Evolutionary conservation across 306 rosid species (phyloP).

Genomic region (Ormosia semicastrata): DNA sequence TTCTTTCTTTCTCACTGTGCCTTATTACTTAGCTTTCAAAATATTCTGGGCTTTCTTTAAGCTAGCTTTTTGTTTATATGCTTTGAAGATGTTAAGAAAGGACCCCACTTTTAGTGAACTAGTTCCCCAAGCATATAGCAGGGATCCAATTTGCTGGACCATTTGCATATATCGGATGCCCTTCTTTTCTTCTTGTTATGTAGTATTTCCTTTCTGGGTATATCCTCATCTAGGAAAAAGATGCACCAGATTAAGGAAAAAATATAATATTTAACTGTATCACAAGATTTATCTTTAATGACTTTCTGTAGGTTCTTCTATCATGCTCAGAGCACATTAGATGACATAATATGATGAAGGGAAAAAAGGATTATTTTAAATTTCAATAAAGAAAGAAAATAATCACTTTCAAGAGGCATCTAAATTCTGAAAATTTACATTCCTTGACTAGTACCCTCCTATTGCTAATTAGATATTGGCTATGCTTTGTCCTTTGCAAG

Average conservation of each 20-base stretch:
- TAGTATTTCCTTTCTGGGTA: conserved; percentile 23
- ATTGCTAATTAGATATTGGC: not conserved
- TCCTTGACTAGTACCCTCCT: not conserved
- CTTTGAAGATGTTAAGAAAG: conserved; percentile 40
- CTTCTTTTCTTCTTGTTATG: not conserved
- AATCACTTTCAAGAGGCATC: conserved; percentile 24
- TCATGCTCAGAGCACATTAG: conserved; percentile 9
- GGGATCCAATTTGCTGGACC: conserved; percentile 45
- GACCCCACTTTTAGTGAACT: conserved; percentile 49
- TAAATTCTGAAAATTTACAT: conserved; percentile 6
- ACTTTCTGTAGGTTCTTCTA: conserved; percentile 14
- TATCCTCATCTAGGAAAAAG: conserved; percentile 27
- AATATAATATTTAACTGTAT: conserved; percentile 17
- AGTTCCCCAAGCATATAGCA: conserved; percentile 50
- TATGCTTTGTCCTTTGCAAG: not conserved
- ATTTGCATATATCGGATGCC: conserved; percentile 25
- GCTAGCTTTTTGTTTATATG: conserved; percentile 42
- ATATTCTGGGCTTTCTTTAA: conserved; percentile 45
- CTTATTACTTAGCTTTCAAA: conserved; percentile 35
- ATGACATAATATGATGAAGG: not conserved
- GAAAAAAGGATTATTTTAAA: not conserved
- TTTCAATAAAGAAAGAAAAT: not conserved
- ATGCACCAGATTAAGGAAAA: conserved; percentile 18
- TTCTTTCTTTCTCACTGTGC: conserved; percentile 31
- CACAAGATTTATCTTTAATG: conserved; percentile 13